Base-by-base conservation (phyloP, 306 rosid species). In the Vigna mungo region DNA sequence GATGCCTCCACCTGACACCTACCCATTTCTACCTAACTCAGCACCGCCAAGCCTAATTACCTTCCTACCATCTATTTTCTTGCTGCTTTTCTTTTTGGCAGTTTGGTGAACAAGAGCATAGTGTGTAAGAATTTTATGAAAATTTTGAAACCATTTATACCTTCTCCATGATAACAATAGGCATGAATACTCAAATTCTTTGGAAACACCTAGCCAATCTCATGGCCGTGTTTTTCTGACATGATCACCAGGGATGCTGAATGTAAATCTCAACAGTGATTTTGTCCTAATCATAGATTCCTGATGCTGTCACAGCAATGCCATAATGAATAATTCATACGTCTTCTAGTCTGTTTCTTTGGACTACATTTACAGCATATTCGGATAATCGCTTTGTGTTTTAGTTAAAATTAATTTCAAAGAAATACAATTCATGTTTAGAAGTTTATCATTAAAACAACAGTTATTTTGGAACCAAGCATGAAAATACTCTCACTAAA, bases 1-100 rank as follows among this genome's bases (percentile, higher is more conserved):
- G 97, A 63, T 95, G 46, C 98, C 97, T 0, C 97, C 97, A 59
- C 97, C 96, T n/a, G 96, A 92, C 46, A 61, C 86, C 32, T 95
- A 92, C 81, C 98, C 97, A 0, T 87, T 83, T 77, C 93, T 92
- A 11, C 97, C 99, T 0, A 95, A 89, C 65, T 75, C 93, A 44
- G 88, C 97, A 20, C 86, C 44, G 9, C 14, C 39, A 66, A 85
- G 6, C 46, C 65, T 65, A 17, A 9, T 75, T 64, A 48, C 59
- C 12, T 69, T 84, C 89, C 76, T 87, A 36, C 13, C 81, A 39
- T 65, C 81, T 30, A 60, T 86, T 55, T 70, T 87, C 43, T 82
- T 86, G 47, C 68, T 89, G 74, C 16, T 89, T 81, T 76, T 88
- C 73, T 39, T 92, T 69, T n/a, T 90, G 74, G 87, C 69, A 47